A percentile compares a stretch with the other conserved stretches of the same genome.
Conservation (phyloP, 495 filamentous ascomycete genomes). For the Talaromyces thailandensis region DNA sequence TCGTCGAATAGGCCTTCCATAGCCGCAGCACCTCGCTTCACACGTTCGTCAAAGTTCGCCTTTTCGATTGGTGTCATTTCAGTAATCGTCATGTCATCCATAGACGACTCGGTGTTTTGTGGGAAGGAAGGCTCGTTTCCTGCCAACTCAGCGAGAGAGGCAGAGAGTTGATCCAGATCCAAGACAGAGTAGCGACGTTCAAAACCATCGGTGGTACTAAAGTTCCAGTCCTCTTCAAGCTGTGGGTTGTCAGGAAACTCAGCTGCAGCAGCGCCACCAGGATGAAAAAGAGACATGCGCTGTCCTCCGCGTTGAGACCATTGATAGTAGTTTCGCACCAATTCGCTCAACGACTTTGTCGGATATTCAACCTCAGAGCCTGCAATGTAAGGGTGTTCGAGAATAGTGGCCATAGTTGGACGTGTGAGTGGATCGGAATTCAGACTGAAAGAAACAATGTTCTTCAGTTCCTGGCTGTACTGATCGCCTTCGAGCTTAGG, state of each 20-base stretch:
- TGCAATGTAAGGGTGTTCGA: constrained; percentile 38
- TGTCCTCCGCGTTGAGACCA: constrained; percentile 85
- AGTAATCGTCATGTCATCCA: constrained; percentile 16
- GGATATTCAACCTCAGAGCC: constrained; percentile 61
- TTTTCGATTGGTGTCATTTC: constrained; percentile 30
- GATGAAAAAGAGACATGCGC: constrained; percentile 71
- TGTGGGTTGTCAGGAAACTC: constrained; percentile 28
- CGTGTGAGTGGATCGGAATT: constrained; percentile 65
- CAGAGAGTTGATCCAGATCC: constrained; percentile 36
- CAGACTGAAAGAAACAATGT: constrained; percentile 72
- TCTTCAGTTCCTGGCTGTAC: constrained; percentile 63
- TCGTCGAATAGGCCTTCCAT: constrained; percentile 42
- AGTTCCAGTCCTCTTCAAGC: constrained; percentile 74
- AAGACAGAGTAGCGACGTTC: constrained; percentile 49
- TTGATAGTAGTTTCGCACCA: constrained; percentile 71
- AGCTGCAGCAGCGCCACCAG: constrained; percentile 62
- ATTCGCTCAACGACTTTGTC: constrained; percentile 53
- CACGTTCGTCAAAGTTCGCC: constrained; percentile 38
- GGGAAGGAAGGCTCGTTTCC: constrained; percentile 21
- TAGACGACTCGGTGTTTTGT: constrained; percentile 10
- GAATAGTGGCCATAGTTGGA: constrained; percentile 50
- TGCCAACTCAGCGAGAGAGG: constrained; percentile 30
- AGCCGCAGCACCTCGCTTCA: constrained; percentile 37
- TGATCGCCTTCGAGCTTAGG: constrained; percentile 65
- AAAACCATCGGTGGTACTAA: constrained; percentile 80